Conservation (phyloP, 192 early-diverging fungal species). For the Backusella tuberculispora region DNA sequence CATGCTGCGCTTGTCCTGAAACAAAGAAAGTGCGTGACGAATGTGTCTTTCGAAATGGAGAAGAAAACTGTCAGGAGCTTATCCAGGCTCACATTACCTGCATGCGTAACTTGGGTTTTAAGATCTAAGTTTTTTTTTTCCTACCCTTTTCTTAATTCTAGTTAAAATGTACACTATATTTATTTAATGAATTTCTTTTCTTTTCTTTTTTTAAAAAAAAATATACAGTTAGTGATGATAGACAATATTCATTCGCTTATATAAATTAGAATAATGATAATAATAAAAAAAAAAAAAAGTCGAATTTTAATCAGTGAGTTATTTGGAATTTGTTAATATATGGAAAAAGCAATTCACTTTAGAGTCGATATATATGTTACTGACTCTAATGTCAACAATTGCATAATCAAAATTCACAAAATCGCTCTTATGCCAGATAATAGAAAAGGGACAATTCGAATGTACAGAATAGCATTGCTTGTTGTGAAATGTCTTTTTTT, state of each 20-base stretch:
- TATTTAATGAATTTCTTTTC: not conserved
- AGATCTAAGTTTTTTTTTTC: conserved; percentile 57
- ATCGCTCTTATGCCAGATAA: no score
- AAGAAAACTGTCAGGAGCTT: conserved; percentile 87
- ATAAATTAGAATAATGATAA: not conserved
- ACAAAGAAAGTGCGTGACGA: conserved; percentile 90
- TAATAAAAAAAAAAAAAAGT: no score
- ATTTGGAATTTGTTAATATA: no score
- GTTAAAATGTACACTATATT: conserved; percentile 5
- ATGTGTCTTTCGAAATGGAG: conserved; percentile 85
- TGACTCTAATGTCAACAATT: no score
- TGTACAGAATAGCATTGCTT: no score
- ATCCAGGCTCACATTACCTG: conserved; percentile 89
- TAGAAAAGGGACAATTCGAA: no score
- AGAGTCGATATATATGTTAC: no score
- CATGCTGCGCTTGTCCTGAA: conserved; percentile 97
- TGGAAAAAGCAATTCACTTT: no score
- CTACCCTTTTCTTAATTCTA: no score
- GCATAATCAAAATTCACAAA: no score
- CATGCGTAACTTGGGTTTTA: conserved; percentile 94
- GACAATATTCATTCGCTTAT: conserved; percentile 2
- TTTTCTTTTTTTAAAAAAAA: no score
- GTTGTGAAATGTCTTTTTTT: no score
- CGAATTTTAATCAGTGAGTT: not conserved
- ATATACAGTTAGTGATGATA: not conserved